phyloP scores from a whole-genome alignment of 78 protist genomes.

The Tieghemostelium lacteum region DNA sequence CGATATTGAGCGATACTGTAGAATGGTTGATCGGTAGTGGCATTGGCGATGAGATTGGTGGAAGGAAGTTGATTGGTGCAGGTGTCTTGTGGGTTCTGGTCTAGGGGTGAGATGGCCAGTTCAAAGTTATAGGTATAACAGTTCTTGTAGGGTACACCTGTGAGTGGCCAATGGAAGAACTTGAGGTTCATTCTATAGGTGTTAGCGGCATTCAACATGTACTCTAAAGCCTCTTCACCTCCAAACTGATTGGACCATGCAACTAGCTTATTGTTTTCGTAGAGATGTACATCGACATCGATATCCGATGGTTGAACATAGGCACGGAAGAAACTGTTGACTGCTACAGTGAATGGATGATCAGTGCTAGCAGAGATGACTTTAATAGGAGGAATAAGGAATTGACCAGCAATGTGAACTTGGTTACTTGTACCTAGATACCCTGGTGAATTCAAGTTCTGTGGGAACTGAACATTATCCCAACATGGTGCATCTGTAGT shows the following conservation, averaged over 20 bases:
- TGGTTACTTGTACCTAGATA: constrained; percentile 13
- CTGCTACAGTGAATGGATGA: neutral
- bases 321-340: constrained; percentile 8
- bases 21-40: neutral
- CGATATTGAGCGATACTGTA: neutral
- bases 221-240: constrained; percentile 36
- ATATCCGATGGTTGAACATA: constrained; percentile 1
- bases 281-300: constrained; percentile 48
- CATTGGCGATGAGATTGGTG: neutral
- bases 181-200: neutral
- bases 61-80: constrained; percentile 5
- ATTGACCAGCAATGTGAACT: constrained; percentile 39
- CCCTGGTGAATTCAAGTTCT: constrained; percentile 26
- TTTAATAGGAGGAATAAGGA: constrained; percentile 26
- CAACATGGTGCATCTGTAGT: constrained; percentile 18
- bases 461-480: constrained; percentile 12
- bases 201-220: neutral
- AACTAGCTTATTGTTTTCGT: constrained; percentile 12
- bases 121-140: constrained; percentile 20
- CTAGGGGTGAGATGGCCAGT: constrained; percentile 18
- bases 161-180: constrained; percentile 18
- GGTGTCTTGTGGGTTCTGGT: constrained; percentile 35
- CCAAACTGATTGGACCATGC: constrained; percentile 12
- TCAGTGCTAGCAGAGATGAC: neutral
- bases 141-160: neutral